Evolutionary conservation across 306 rosid genomes (phyloP).

Genomic region (Fragaria iinumae): DNA sequence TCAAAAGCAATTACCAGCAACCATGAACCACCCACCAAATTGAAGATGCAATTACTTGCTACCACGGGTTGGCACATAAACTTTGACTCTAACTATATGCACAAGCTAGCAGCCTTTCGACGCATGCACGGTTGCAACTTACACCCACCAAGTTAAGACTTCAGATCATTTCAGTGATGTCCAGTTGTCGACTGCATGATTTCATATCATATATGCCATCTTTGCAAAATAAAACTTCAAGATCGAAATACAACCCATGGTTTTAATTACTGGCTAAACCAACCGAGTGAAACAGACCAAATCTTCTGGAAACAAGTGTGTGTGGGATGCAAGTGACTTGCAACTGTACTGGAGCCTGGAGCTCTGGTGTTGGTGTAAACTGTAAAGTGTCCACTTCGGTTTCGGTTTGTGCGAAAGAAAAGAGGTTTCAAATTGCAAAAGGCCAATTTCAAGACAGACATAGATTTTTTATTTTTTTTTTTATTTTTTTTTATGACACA

Average conservation of each 20-base stretch:
- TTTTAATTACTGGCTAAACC: no score
- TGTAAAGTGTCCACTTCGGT: background rate
- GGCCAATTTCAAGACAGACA: no score
- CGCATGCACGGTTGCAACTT: background rate
- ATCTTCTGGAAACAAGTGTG: no score
- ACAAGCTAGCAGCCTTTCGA: background rate
- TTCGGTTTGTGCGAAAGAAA: background rate
- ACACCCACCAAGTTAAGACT: background rate
- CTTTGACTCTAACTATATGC: background rate
- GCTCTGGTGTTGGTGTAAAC: background rate
- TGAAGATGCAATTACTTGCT: background rate
- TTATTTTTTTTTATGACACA: no score
- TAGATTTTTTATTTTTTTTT: no score
- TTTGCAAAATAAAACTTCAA: background rate
- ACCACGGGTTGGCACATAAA: background rate
- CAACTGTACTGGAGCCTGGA: background rate
- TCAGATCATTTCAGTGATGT: background rate
- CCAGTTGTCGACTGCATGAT: background rate
- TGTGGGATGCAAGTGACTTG: no score
- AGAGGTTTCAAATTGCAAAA: background rate
- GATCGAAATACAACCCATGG: no score
- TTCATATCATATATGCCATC: background rate
- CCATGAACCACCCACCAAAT: background rate
- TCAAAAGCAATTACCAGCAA: background rate
- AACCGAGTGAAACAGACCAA: no score